Evolutionary conservation across 768 basidiomycete species (phyloP), one percentile per base, ranked within the genome.

Genomic region (Boletus barrowsii): DNA sequence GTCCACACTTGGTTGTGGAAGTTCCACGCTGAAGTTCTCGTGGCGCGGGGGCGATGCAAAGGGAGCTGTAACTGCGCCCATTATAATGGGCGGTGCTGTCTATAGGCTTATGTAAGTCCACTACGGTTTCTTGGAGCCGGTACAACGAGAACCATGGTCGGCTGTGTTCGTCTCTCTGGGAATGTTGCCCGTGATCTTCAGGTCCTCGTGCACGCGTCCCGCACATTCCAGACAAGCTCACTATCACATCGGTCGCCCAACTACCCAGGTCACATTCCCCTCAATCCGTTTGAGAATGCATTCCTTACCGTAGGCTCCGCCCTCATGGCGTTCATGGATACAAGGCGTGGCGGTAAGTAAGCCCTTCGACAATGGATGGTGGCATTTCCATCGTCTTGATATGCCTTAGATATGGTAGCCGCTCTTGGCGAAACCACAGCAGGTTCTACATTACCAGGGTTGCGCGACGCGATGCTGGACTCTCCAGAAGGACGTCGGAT

Each of bases 341-440:
- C 95, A 24, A 78, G 83, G 30, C 78, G 96, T 67, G 93, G 86
- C 58, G 96, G 95, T 93, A 63, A 68, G 87, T 69, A 64, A 68
- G 87, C 68, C 5, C 40, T 35, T 43, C 29, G 4, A 39, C 29
- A 20, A 49, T 43, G 3, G 1, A 18, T 43, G 15, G 42, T 22
- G 11, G 51, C 9, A 35, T 37, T 29, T n/a, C 47, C 32, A 11
- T n/a, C 18, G 22, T 37, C 29, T 48, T 47, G 29, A 56, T 26
- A 37, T 6, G 3, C n/a, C 14, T 11, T 58, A 98, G 95, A 99
- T 70, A 93, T 99, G 87, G 82, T 98, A 40, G 95, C 97, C 11
- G 89, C 92, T 5, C 79, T 98, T 10, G 93, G 92, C 22, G 97
- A 98, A 72, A 93, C 93, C 1, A 94, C 96, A 1, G 90, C 93